Evolutionary conservation across 345 rosid genomes (phyloP).

Genomic region (Isatis tinctoria): DNA sequence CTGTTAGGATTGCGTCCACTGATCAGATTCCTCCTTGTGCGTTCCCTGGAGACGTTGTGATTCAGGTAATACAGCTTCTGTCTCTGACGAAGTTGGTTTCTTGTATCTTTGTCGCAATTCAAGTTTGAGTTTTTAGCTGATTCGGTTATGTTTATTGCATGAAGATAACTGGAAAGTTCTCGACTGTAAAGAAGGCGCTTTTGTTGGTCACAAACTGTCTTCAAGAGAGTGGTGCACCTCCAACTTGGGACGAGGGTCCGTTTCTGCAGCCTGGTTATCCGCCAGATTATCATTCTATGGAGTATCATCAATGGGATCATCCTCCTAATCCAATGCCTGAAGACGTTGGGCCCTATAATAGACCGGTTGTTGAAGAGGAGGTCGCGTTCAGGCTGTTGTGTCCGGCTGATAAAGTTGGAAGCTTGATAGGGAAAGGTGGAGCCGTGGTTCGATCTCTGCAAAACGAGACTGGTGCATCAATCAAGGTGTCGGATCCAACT

Average conservation of each 20-base stretch:
- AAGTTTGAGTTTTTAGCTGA: conserved; percentile 4
- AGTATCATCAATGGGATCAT: conserved; percentile 50
- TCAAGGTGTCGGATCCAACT: conserved; percentile 56
- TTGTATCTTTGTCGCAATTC: neutral
- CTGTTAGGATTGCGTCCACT: conserved; percentile 39
- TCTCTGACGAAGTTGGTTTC: neutral
- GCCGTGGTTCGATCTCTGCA: conserved; percentile 53
- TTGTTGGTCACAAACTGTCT: conserved; percentile 44
- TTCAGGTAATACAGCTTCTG: conserved; percentile 44
- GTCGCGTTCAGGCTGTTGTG: conserved; percentile 58
- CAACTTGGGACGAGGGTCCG: conserved; percentile 38
- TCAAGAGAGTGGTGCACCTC: conserved; percentile 44
- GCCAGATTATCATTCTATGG: conserved; percentile 40
- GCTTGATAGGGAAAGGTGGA: conserved; percentile 84
- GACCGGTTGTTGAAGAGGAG: conserved; percentile 57
- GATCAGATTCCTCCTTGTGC: conserved; percentile 58
- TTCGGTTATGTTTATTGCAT: conserved; percentile 2
- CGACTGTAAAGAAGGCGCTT: conserved; percentile 59
- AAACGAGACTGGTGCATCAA: conserved; percentile 69
- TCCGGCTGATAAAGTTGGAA: conserved; percentile 71
- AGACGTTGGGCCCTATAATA: conserved; percentile 41
- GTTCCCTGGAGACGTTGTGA: conserved; percentile 51
- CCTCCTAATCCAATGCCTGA: conserved; percentile 54
- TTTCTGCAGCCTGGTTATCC: conserved; percentile 49
- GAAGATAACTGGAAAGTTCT: conserved; percentile 56